These are phyloP conservation scores for Angophora floribunda DNA, from an alignment of 345 rosid species.

Conservation along the genomic window DNA sequence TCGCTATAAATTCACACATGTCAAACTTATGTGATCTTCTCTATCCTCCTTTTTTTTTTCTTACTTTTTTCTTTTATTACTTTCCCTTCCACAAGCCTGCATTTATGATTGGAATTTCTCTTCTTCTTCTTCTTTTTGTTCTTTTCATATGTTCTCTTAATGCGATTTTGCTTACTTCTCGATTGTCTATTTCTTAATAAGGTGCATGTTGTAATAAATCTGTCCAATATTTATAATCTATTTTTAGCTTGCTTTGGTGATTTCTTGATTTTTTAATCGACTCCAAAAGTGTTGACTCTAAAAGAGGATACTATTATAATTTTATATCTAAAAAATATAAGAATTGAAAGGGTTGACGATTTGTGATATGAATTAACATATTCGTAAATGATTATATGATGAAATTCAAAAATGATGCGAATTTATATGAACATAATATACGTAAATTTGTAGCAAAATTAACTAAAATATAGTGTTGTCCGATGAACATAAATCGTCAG, in stretches of 20 bases:
- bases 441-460: background rate
- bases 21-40: background rate
- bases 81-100: background rate
- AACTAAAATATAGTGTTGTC: background rate
- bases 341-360: fast-evolving
- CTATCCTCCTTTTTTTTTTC: background rate
- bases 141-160: background rate
- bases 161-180: background rate
- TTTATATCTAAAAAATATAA: background rate
- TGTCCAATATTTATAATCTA: too few relatives aligned
- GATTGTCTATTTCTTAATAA: background rate
- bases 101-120: background rate
- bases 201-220: too few relatives aligned
- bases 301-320: background rate
- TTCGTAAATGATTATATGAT: fast-evolving
- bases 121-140: too few relatives aligned
- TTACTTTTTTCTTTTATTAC: background rate
- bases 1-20: background rate
- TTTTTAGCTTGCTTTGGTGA: background rate
- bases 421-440: background rate
- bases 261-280: background rate
- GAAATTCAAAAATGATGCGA: background rate
- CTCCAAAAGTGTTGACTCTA: fast-evolving
- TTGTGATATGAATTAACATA: fast-evolving
- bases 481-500: background rate